Evolutionary conservation across 1,284 basidiomycete species (phyloP).

Genomic region (Naganishia liquefaciens): DNA sequence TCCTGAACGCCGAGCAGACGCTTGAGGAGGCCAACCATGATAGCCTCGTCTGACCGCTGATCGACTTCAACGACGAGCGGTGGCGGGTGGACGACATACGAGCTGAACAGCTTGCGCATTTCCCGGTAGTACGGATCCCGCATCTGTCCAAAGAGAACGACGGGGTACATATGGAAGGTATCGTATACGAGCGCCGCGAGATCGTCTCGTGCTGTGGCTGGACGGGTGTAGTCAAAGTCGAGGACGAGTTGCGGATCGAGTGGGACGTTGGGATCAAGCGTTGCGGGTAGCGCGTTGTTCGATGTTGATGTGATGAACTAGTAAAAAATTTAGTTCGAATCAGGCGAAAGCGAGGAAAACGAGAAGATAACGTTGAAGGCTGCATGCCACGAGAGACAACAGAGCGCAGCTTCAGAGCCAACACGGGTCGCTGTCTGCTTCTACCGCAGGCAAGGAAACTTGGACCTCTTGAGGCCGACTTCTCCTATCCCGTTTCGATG

Average conservation of each 20-base stretch:
- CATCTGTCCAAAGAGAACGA: conserved; percentile 76
- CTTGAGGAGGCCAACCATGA: conserved; percentile 58
- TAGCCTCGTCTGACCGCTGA: conserved; percentile 60
- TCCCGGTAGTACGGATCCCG: conserved; percentile 60
- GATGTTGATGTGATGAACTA: conserved; percentile 72
- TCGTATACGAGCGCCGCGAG: conserved; percentile 48
- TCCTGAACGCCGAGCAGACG: conserved; percentile 62
- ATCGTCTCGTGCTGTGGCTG: conserved; percentile 58
- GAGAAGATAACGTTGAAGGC: neutral
- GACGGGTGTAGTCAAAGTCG: conserved; percentile 73
- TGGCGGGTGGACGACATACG: conserved; percentile 65
- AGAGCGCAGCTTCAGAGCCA: no score
- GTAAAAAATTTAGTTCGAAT: neutral
- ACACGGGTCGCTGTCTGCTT: no score
- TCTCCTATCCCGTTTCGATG: no score
- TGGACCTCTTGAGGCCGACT: no score
- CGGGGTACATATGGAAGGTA: conserved; percentile 71
- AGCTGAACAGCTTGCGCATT: conserved; percentile 63
- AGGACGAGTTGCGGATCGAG: conserved; percentile 72
- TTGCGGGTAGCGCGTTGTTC: conserved; percentile 70
- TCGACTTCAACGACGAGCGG: conserved; percentile 76
- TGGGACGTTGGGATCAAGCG: conserved; percentile 65
- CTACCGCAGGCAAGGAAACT: no score
- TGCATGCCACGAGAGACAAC: no score
- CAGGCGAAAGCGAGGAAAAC: conserved; percentile 14